Evolutionary conservation across 352 stramenopile species (phyloP), one percentile per base, ranked within the genome.

Genomic region (Thalassiosira hispida): DNA sequence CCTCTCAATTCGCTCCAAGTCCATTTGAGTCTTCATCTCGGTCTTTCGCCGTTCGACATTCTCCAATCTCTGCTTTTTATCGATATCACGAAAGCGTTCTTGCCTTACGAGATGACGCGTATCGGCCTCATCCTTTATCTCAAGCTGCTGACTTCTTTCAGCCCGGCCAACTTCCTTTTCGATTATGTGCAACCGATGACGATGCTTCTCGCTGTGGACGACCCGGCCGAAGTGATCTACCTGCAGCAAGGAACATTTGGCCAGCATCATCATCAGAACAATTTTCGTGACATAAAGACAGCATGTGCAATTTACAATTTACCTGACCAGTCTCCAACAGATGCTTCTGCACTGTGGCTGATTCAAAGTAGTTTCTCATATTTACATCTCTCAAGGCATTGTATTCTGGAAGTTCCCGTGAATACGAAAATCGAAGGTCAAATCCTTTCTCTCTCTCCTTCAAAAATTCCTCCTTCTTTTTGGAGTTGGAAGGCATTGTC

Each of bases 331-430:
- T 53, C 14, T 66, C 11, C n/a, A 66, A 2, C 11, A 66, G 57
- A 52, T 66, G 57, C 1, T 27, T 3, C 53, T 66, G 57, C 29
- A 66, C 35, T 1, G 2, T 33, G 22, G 40, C 35, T 5, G 44
- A 52, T 25, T 66, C 33, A 20, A 66, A 53, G 20, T 66, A 66
- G 23, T 66, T 38, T 22, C 57, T 27, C 57, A 66, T 53, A 20
- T 66, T 66, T 5, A 7, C 16, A 40, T 66, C 57, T 16, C 38
- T 33, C 18, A 66, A 18, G 22, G 57, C 57, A 52, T 66, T 66
- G 20, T 66, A 66, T 51, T 66, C 57, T 3, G 57, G 35, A 52
- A 53, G 3, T 18, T 66, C 33, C 3, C 18, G 20, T 42, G 35
- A 9, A 63, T 18, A 27, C 29, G 3, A 56, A 29, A 56, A 56